Evolutionary conservation across 2,329 filamentous ascomycete genomes (phyloP).

Genomic region (Onygena corvina): DNA sequence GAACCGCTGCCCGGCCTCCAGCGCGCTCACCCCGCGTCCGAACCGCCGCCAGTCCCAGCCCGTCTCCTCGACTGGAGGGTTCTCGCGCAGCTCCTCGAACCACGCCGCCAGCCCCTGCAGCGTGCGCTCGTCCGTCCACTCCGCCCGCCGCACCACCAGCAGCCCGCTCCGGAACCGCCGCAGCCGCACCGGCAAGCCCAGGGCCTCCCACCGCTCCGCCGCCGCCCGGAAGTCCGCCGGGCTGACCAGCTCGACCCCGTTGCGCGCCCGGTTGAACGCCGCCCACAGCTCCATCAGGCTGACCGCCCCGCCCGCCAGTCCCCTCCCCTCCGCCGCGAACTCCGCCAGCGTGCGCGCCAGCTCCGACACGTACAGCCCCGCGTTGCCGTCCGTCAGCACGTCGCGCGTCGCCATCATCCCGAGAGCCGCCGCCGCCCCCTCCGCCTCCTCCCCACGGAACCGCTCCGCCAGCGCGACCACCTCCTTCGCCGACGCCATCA

Average conservation of each 20-base stretch:
- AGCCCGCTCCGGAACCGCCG: slow-evolving; percentile 85
- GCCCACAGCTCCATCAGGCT: slow-evolving; percentile 86
- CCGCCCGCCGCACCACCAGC: slow-evolving; percentile 80
- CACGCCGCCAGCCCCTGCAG: slow-evolving; percentile 63
- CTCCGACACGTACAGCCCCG: slow-evolving; percentile 81
- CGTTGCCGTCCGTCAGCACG: slow-evolving; percentile 68
- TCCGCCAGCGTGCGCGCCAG: slow-evolving; percentile 74
- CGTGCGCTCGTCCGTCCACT: slow-evolving; percentile 83
- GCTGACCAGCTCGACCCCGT: slow-evolving; percentile 87
- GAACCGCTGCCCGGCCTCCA: slow-evolving; percentile 78
- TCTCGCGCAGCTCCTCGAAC: slow-evolving; percentile 60
- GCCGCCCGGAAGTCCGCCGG: slow-evolving; percentile 87
- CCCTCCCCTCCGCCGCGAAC: slow-evolving; percentile 79
- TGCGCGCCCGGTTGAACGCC: slow-evolving; percentile 83
- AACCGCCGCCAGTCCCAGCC: slow-evolving; percentile 66
- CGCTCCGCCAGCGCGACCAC: slow-evolving; percentile 85
- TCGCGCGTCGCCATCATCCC: slow-evolving; percentile 91
- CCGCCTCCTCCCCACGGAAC: slow-evolving; percentile 51
- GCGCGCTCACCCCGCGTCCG: slow-evolving; percentile 75
- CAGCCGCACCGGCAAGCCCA: slow-evolving; percentile 74
- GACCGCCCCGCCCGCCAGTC: slow-evolving; percentile 72
- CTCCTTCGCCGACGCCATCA: slow-evolving; percentile 96
- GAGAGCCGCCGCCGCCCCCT: slow-evolving; percentile 68
- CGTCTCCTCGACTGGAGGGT: slow-evolving; percentile 52
- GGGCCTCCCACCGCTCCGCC: slow-evolving; percentile 71